phyloP scores from a whole-genome alignment of 1,139 yeast genomes.

The Yamadazyma membranifaciens region DNA sequence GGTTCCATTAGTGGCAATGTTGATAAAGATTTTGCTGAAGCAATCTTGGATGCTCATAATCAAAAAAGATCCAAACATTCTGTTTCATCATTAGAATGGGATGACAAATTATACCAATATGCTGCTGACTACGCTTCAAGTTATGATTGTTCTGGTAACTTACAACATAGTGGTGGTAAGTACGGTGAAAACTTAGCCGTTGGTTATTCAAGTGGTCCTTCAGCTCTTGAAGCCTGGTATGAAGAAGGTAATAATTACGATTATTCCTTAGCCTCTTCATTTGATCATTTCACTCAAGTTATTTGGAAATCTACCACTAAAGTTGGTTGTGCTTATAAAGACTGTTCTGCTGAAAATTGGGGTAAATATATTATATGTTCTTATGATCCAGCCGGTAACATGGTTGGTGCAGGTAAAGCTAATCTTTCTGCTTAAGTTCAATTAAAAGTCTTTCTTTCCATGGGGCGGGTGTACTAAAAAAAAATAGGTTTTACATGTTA shows the following conservation, averaged over 20 bases:
- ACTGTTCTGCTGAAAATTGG: conserved; percentile 47
- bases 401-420: conserved; percentile 41
- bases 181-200: conserved; percentile 88
- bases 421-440: conserved; percentile 8
- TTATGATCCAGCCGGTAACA: conserved; percentile 53
- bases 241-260: conserved; percentile 61
- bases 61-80: conserved; percentile 63
- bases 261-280: conserved; percentile 34
- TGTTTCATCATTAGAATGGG: conserved; percentile 64
- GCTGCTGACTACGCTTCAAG: conserved; percentile 67
- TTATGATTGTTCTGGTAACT: conserved; percentile 66
- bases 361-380: conserved; percentile 54
- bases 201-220: conserved; percentile 55
- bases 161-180: conserved; percentile 71
- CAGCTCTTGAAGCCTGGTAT: conserved; percentile 83
- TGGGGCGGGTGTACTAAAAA: background rate
- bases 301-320: conserved; percentile 71
- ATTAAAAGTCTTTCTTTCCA: background rate
- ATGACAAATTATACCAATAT: conserved; percentile 52
- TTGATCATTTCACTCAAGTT: conserved; percentile 81
- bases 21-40: conserved; percentile 33
- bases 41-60: conserved; percentile 63
- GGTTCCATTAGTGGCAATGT: conserved; percentile 15
- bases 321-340: conserved; percentile 71
- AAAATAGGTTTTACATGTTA: background rate